Conservation (phyloP, 805 yeast genomes). For the Metschnikowia orientalis region DNA sequence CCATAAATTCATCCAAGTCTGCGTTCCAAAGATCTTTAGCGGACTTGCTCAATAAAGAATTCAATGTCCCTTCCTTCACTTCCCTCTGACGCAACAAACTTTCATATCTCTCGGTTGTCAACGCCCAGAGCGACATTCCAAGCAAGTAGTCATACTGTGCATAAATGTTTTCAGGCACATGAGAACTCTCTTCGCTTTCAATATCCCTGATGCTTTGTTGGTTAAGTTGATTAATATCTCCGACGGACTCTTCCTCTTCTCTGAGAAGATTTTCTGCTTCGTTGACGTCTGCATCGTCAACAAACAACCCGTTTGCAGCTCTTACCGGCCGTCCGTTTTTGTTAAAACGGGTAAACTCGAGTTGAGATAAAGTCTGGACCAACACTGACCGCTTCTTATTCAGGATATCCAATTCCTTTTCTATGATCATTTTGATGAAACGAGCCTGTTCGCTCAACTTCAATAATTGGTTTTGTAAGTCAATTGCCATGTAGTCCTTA, state of each 20-base stretch:
- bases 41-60: constrained; percentile 54
- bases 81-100: constrained; percentile 69
- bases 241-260: constrained; percentile 42
- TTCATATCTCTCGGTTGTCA: constrained; percentile 86
- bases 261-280: constrained; percentile 31
- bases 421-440: constrained; percentile 87
- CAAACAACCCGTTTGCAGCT: constrained; percentile 22
- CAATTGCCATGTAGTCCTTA: constrained; percentile 70
- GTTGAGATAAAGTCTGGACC: constrained; percentile 55
- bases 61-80: constrained; percentile 68
- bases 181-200: constrained; percentile 33
- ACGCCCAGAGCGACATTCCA: constrained; percentile 91
- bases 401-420: constrained; percentile 60
- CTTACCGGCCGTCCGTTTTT: constrained; percentile 63
- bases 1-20: constrained; percentile 73
- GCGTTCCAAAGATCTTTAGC: constrained; percentile 86
- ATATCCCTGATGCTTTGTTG: constrained; percentile 24
- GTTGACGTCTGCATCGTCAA: constrained; percentile 24
- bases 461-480: constrained; percentile 69
- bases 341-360: constrained; percentile 73
- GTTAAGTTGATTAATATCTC: constrained; percentile 17
- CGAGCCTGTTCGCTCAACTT: constrained; percentile 80
- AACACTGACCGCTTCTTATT: constrained; percentile 69
- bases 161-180: constrained; percentile 48
- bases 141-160: constrained; percentile 81